These are phyloP conservation scores for Dictyostelium intermedium DNA, from an alignment of 78 protist genomes.

Conservation along the genomic window DNA sequence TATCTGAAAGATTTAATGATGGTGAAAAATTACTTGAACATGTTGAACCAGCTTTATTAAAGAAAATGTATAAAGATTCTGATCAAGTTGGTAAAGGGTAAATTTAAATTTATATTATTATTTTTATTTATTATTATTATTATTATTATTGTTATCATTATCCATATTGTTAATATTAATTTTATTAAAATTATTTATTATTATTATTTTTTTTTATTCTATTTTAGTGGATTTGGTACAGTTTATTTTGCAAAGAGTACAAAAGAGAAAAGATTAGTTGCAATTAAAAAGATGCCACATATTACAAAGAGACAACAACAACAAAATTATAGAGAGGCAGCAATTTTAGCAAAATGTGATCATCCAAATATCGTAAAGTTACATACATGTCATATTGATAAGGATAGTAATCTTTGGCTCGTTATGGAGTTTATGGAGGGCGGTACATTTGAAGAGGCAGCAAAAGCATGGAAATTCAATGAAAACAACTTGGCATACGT, in stretches of 20 bases:
- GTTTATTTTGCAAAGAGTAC: conserved; percentile 46
- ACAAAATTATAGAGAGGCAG: conserved; percentile 68
- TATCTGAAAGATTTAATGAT: conserved; percentile 55
- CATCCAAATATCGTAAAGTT: conserved; percentile 72
- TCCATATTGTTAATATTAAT: too few relatives aligned
- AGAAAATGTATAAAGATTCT: conserved; percentile 40
- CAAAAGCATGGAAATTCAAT: conserved; percentile 71
- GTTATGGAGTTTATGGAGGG: conserved; percentile 85
- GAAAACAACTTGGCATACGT: conserved; percentile 77
- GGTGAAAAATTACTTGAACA: conserved; percentile 48
- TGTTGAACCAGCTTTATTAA: conserved; percentile 15
- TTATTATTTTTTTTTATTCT: neutral
- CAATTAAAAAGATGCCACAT: conserved; percentile 81
- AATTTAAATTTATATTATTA: neutral
- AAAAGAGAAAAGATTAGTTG: conserved; percentile 39
- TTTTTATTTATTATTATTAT: neutral
- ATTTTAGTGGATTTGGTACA: conserved; percentile 73
- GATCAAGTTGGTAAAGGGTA: conserved; percentile 65
- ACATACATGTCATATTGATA: conserved; percentile 55
- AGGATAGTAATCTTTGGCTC: conserved; percentile 71
- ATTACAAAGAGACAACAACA: conserved; percentile 41
- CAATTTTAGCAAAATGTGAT: conserved; percentile 56
- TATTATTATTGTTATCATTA: too few relatives aligned
- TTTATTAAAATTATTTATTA: neutral
- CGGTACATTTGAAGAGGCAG: conserved; percentile 82